Conservation (phyloP, 257 asterid genomes). For the Forsythia viridissima region DNA sequence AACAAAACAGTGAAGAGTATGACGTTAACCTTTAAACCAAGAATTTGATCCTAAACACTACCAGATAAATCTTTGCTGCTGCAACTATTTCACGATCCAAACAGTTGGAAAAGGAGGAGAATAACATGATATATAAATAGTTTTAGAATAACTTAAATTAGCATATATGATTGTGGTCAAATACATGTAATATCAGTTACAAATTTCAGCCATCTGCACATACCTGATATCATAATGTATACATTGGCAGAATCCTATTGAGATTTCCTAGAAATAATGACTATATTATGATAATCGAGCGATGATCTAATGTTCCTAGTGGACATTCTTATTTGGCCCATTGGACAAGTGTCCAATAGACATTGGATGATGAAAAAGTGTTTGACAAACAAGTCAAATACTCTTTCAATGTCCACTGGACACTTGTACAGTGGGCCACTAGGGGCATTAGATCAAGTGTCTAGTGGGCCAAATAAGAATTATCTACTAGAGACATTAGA, state of each 20-base stretch:
- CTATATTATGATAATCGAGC: background rate
- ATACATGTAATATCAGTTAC: constrained; percentile 25
- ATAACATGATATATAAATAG: background rate
- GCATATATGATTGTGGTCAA: background rate
- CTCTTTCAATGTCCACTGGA: no score
- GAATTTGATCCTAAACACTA: background rate
- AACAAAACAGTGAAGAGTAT: background rate
- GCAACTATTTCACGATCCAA: background rate
- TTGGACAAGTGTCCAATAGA: no score
- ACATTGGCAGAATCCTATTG: constrained; percentile 10
- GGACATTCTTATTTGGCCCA: no score
- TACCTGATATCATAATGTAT: constrained; percentile 3
- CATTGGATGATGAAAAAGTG: no score
- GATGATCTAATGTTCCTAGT: no score
- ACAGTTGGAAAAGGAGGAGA: background rate
- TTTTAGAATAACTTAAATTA: background rate
- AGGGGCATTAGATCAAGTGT: no score
- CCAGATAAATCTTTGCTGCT: background rate
- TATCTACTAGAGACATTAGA: no score
- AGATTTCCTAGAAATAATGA: background rate
- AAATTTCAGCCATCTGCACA: constrained; percentile 22
- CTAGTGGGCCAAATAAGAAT: no score
- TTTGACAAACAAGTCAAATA: no score
- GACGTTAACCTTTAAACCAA: background rate
- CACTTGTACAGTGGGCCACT: no score